Evolutionary conservation across 345 rosid genomes (phyloP).

Genomic region (Lumnitzera littorea): DNA sequence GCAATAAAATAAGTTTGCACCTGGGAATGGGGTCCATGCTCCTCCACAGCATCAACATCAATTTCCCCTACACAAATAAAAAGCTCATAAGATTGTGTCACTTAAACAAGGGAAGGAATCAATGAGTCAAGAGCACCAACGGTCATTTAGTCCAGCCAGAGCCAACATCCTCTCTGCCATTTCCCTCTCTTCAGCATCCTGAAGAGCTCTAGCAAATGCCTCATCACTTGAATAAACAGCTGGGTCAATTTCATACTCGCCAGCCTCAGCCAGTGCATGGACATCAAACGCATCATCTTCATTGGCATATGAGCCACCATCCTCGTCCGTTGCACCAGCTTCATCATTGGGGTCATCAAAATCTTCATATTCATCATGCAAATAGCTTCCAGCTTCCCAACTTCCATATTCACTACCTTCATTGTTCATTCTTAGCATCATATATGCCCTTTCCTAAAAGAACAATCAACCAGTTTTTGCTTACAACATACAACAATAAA

Average conservation of each 20-base stretch:
- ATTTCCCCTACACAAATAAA: no score
- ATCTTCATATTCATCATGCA: conserved; percentile 61
- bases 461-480: no score
- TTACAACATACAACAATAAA: no score
- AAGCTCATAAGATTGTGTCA: neutral
- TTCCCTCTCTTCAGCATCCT: conserved; percentile 88
- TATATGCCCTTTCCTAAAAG: conserved; percentile 72
- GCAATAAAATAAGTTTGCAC: no score
- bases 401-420: conserved; percentile 75
- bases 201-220: conserved; percentile 89
- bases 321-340: no score
- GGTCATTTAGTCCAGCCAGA: conserved; percentile 53
- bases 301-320: conserved; percentile 22
- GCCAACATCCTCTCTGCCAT: conserved; percentile 79
- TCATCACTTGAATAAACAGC: conserved; percentile 68
- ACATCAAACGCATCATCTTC: conserved; percentile 57
- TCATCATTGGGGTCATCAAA: conserved; percentile 39
- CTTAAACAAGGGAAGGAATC: neutral
- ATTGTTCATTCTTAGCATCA: conserved; percentile 72
- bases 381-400: conserved; percentile 72
- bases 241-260: conserved; percentile 27
- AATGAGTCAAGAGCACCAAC: conserved; percentile 26
- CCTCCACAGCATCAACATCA: no score
- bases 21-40: no score
- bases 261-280: conserved; percentile 38